Evolutionary conservation across 352 stramenopile genomes (phyloP), one percentile per base, ranked within the genome.

Genomic region (Elongisporangium senticosum): DNA sequence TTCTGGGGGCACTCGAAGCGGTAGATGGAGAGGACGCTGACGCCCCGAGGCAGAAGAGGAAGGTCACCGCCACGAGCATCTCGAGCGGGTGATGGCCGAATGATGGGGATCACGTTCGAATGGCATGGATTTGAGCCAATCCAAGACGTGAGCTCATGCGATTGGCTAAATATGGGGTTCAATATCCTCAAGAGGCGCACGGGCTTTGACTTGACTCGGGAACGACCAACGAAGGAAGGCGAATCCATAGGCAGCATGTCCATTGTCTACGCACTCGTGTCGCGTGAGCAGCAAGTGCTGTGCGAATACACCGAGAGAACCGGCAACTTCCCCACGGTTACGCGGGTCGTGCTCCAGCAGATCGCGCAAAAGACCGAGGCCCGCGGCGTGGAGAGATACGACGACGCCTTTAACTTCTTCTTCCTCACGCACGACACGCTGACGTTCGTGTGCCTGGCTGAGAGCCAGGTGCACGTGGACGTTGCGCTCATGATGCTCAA

Each of bases 371-470:
- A 62, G 11, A 24, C 62, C 20, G 52, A 68, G 0, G 61, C 63
- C 53, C 79, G 80, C 51, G 91, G 80, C 51, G 82, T 92, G 49
- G 89, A 89, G 43, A 73, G 77, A 3, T 89, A 89, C 74, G 83
- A 89, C 61, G 33, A 43, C 11, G 71, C 86, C 21, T 90, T 74
- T 69, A 88, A 89, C 51, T 94, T 92, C 58, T 92, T 90, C 62
- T 94, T 92, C 48, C 73, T 91, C 8, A 58, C 79, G 47, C 77
- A 87, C 23, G 75, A 89, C 21, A 79, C 72, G 0, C 64, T 94
- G n/a, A 82, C 80, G 51, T 94, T 80, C 59, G 87, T 92, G 77
- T 94, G 84, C 57, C 90, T 94, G 82, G 83, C 80, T 1, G 79
- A 92, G 51, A 79, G 86, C 53, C 72, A 77, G n/a, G 82, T 94